Evolutionary conservation across 352 stramenopile genomes (phyloP), one percentile per base, ranked within the genome.

Genomic region (Phytophthora ramorum): DNA sequence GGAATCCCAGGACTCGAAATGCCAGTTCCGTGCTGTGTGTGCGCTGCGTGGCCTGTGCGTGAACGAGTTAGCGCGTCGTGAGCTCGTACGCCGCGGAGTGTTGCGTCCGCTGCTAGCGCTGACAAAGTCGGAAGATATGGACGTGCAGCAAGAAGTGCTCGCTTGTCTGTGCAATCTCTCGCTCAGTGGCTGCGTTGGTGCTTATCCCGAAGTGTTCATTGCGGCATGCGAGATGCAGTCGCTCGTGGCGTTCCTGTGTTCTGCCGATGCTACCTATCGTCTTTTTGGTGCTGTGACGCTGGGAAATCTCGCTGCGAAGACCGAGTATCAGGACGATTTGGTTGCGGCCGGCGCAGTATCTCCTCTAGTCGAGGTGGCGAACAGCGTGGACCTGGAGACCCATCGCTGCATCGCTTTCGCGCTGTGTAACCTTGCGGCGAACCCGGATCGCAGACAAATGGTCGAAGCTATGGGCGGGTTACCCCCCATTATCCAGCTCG

Each of bases 81-180:
- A 95, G 61, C 93, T 99, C n/a, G 92, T 99, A 20, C 77, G 83
- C 2, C 70, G 79, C 35, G 92, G 93, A 28, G 95, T 85, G 0
- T 68, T 98, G n/a, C 86, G 85, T 9, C 83, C 85, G 34, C 66
- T 99, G 44, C 76, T 99, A 13, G 73, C 75, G 12, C 81, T 99
- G 19, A 96, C 96, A 7, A 89, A 96, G 58, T 96, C 91, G 2
- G 84, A 97, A 43, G 92, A 99, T 69, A 95, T 97, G 68, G 93
- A 98, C 49, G 79, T 99, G 1, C 97, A 99, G 67, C 86, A 97
- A 57, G 96, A 99, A 78, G 93, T 98, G n/a, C 81, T 99, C 7
- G 91, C 93, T 34, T 98, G 91, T 37, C 63, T 99, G n/a, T 99
- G 96, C 67, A 99, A 99, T 54, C 77, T 99, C 30, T 98, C 93